Conservation (phyloP, 176 grass and related monocot species). For the Coix lacrymajobi region DNA sequence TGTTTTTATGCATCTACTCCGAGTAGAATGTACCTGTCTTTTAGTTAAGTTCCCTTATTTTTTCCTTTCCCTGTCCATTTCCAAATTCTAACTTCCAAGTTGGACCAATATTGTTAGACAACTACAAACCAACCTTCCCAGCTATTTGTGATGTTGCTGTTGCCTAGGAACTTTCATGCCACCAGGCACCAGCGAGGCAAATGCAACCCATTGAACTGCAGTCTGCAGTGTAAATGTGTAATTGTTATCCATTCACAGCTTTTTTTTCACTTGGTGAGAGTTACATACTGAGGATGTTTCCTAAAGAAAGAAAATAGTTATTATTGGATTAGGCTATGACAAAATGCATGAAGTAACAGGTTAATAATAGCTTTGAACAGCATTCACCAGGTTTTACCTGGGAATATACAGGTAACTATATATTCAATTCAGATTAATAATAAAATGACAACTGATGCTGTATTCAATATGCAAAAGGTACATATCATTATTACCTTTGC, state of each 20-base stretch:
- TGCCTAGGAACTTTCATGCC: neutral
- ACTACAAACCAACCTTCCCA: neutral
- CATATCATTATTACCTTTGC: neutral
- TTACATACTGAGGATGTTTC: neutral
- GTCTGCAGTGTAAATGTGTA: neutral
- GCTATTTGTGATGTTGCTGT: neutral
- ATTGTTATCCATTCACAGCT: neutral
- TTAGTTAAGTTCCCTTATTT: neutral
- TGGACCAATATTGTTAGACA: neutral
- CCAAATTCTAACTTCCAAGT: conserved; percentile 16
- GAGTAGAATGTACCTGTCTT: neutral
- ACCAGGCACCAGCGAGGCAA: neutral
- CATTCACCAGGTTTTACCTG: neutral
- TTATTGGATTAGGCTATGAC: neutral
- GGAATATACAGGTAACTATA: neutral
- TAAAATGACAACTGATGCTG: neutral
- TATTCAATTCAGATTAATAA: no score
- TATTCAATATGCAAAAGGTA: neutral
- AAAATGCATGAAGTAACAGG: neutral
- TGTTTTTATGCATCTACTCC: neutral
- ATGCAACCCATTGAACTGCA: neutral
- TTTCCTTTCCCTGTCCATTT: neutral
- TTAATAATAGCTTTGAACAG: neutral
- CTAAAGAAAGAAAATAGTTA: neutral
- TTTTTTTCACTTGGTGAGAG: neutral